Base-by-base conservation (phyloP, 1,284 basidiomycete species). In the Thecaphora thlaspeos region DNA sequence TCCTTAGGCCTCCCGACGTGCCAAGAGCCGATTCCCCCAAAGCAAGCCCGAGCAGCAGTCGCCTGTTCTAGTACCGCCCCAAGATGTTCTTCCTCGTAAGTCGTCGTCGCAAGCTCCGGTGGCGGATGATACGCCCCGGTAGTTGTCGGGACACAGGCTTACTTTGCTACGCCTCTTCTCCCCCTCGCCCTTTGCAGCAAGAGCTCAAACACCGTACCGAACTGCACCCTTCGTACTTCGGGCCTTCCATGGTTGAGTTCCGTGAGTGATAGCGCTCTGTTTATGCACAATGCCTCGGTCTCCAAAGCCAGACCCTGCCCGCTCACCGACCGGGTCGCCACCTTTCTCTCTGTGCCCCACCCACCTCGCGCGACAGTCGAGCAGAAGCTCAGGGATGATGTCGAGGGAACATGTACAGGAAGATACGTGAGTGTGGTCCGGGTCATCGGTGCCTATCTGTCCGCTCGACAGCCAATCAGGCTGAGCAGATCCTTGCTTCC, bases 221-320 rank as follows among this genome's bases (percentile, higher is more conserved):
- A 47, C 84, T 98, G 23, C 94, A 97, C 78, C 94, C 94, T 15
- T 96, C 93, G 21, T 98, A 94, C 81, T 98, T 97, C 78, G 94
- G 94, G 15, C 91, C 94, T 7, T 88, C 89, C 59, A 92, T 97
- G 85, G 84, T 90, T 55, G 88, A 90, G 65, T 95, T 91, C 80
- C 85, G 61, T 61, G 47, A 51, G 63, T 53, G 28, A 11, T 2
- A 28, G n/a, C 32, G 9, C 32, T n/a, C n/a, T n/a, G n/a, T n/a
- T n/a, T n/a, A n/a, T n/a, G n/a, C n/a, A n/a, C n/a, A n/a, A n/a
- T n/a, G n/a, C n/a, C n/a, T 8, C 32, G 15, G 26, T 7, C 7
- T 11, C 11, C 26, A 19, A 24, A 15, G 26, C 19, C 41, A 19
- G 19, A 15, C 18, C 52, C 46, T 15, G 32, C 7, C 15, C 11